Percentiles rank a stretch among this genome's conserved stretches.
Conservation (phyloP, 225 moss, liverwort and hornwort genomes). For the Physcomitrellopsis africana region DNA sequence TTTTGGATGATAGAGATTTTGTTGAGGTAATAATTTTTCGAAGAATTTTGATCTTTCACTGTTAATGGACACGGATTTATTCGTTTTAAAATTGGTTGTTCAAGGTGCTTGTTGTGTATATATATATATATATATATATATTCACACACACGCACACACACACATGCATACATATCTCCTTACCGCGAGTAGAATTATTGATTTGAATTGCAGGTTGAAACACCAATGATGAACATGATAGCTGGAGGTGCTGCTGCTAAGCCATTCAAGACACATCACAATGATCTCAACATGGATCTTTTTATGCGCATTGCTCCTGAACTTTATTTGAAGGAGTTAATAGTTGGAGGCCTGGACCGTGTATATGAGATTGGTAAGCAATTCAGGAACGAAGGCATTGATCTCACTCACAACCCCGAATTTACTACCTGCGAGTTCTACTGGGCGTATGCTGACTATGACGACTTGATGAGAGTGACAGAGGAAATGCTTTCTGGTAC, state of each 20-base stretch:
- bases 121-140: too few relatives aligned
- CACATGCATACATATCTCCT: not conserved
- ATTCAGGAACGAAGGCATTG: constrained; percentile 93
- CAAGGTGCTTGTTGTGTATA: too few relatives aligned
- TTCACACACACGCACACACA: too few relatives aligned
- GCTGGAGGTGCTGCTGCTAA: constrained; percentile 94
- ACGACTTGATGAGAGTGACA: constrained; percentile 84
- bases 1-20: constrained; percentile 75
- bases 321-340: constrained; percentile 81
- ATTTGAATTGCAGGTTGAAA: constrained; percentile 76
- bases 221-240: constrained; percentile 98
- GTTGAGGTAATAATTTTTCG: constrained; percentile 66
- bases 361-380: constrained; percentile 98
- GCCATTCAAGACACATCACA: constrained; percentile 95
- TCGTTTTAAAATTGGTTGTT: too few relatives aligned
- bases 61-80: too few relatives aligned
- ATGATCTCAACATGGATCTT: constrained; percentile 86
- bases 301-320: constrained; percentile 97
- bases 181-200: constrained; percentile 46
- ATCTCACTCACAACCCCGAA: constrained; percentile 96
- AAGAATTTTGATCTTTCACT: not conserved
- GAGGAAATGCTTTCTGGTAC: constrained; percentile 89
- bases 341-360: constrained; percentile 92
- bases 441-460: constrained; percentile 95
- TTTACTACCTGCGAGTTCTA: constrained; percentile 98